Evolutionary conservation across 2,329 filamentous ascomycete species (phyloP).

Genomic region (Lachnellula hyalina): DNA sequence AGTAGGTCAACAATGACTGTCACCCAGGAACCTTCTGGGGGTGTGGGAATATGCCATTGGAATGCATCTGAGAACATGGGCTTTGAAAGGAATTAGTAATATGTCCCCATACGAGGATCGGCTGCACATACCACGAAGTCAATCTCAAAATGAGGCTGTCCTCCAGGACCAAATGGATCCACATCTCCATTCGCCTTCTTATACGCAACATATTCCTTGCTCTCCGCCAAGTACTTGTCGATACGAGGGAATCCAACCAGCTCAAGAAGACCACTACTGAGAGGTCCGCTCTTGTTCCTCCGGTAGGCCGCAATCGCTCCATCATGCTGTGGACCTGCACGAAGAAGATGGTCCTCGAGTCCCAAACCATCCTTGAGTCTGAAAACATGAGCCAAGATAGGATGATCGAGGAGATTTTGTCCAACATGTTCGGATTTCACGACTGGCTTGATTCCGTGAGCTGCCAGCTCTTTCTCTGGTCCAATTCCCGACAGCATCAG

Average conservation of each 20-base stretch:
- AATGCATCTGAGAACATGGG: constrained; percentile 48
- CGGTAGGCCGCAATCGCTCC: constrained; percentile 37
- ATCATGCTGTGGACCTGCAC: constrained; percentile 33
- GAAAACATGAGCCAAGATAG: constrained; percentile 36
- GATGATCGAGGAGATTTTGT: constrained; percentile 34
- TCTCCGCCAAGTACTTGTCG: constrained; percentile 46
- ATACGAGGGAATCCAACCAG: constrained; percentile 53
- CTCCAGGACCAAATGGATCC: constrained; percentile 51
- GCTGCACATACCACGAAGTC: constrained; percentile 45
- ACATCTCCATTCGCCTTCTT: constrained; percentile 36
- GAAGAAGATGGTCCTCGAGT: constrained; percentile 35
- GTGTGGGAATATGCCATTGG: constrained; percentile 43
- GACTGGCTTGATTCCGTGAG: constrained; percentile 24
- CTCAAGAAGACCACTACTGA: constrained; percentile 40
- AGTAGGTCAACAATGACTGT: constrained; percentile 52
- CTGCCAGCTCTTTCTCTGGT: constrained; percentile 37
- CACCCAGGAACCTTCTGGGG: constrained; percentile 43
- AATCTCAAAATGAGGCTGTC: constrained; percentile 56
- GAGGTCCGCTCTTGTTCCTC: constrained; percentile 36
- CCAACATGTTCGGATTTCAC: constrained; percentile 29
- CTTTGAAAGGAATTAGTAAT: not conserved
- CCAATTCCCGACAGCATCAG: constrained; percentile 47
- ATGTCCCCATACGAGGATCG: not conserved
- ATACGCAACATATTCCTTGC: constrained; percentile 41
- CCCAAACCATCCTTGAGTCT: constrained; percentile 37